phyloP scores from a whole-genome alignment of 1,284 basidiomycete species.

The Waitea zeae region DNA sequence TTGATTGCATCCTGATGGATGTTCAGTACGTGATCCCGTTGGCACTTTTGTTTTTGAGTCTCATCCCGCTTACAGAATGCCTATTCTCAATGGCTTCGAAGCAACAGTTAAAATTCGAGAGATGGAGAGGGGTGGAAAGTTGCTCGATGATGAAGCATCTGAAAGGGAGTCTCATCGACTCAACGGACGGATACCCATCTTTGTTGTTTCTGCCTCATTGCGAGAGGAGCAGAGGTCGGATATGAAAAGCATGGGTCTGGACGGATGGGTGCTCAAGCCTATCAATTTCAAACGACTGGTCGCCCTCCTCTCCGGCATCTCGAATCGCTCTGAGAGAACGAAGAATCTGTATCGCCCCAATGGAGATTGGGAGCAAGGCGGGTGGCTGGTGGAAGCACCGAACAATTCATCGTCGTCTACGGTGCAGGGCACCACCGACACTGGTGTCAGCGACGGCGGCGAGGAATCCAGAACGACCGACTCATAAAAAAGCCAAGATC shows the following conservation, averaged over 20 bases:
- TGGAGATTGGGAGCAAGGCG: constrained; percentile 54
- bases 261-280: constrained; percentile 81
- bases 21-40: constrained; percentile 39
- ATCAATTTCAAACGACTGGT: constrained; percentile 62
- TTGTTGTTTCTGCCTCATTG: constrained; percentile 72
- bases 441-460: too few relatives aligned
- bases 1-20: constrained; percentile 74
- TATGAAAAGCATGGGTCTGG: constrained; percentile 46
- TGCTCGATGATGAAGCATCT: constrained; percentile 2
- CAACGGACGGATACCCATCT: constrained; percentile 64
- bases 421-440: too few relatives aligned
- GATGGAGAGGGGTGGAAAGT: constrained; percentile 22
- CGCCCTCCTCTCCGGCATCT: constrained; percentile 41
- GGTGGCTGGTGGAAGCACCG: too few relatives aligned
- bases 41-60: neutral
- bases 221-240: constrained; percentile 43
- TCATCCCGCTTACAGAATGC: constrained; percentile 39
- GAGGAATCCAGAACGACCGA: too few relatives aligned
- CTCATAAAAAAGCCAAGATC: too few relatives aligned
- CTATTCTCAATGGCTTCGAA: constrained; percentile 65
- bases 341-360: constrained; percentile 34
- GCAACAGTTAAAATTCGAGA: constrained; percentile 53
- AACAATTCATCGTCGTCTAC: too few relatives aligned
- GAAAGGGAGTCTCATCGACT: constrained; percentile 28
- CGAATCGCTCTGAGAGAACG: constrained; percentile 30